phyloP scores from a whole-genome alignment of 441 rosid species.

The Jatropha podagrica region DNA sequence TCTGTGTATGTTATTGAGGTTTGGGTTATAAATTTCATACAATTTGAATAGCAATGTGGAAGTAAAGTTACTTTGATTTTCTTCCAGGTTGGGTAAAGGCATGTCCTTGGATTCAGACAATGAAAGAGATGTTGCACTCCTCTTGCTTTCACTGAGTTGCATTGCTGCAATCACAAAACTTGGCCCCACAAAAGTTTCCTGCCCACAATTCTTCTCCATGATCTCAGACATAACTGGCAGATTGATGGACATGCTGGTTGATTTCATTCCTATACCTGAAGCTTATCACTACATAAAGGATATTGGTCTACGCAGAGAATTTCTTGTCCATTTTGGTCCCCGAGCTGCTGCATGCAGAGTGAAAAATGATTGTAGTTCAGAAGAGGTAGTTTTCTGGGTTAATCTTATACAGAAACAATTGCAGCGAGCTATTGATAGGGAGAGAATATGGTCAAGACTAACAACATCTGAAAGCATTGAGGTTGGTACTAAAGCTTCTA shows the following conservation, averaged over 20 bases:
- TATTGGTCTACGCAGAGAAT: conserved; percentile 79
- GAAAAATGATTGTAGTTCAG: conserved; percentile 60
- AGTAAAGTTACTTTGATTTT: conserved; percentile 27
- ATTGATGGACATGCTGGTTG: conserved; percentile 89
- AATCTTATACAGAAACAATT: conserved; percentile 88
- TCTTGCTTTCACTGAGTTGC: conserved; percentile 83
- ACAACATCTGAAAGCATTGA: conserved; percentile 96
- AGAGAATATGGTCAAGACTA: conserved; percentile 95
- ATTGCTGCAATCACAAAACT: conserved; percentile 85
- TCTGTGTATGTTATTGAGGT: conserved; percentile 49
- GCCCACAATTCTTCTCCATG: conserved; percentile 66
- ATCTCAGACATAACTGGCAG: conserved; percentile 78
- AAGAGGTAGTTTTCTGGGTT: conserved; percentile 95
- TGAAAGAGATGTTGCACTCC: conserved; percentile 70
- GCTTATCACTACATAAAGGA: conserved; percentile 71
- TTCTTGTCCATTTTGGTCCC: conserved; percentile 95
- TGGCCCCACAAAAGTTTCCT: conserved; percentile 83
- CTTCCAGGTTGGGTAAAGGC: conserved; percentile 57
- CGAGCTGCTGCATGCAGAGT: conserved; percentile 83
- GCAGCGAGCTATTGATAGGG: conserved; percentile 87
- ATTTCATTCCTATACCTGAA: conserved; percentile 63
- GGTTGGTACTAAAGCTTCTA: conserved; percentile 45
- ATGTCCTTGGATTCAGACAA: conserved; percentile 45
- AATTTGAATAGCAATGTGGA: conserved; percentile 21
- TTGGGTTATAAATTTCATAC: conserved; percentile 19